These are phyloP conservation scores for Boechera stricta DNA, from an alignment of 345 rosid species.

Conservation along the genomic window DNA sequence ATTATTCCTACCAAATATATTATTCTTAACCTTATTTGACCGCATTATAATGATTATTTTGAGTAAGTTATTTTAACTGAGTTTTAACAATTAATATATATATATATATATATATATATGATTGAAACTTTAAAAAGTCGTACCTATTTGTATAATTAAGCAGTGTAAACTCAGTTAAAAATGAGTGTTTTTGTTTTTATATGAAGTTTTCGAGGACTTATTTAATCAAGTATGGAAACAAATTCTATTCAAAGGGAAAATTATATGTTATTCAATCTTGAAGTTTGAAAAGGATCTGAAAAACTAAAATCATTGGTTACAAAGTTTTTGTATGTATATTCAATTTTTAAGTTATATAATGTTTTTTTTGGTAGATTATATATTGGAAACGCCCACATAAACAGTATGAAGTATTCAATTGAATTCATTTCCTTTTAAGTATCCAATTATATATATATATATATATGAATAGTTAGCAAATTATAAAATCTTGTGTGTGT, in stretches of 20 bases:
- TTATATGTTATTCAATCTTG: background rate
- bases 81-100: background rate
- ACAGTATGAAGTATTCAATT: background rate
- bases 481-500: constrained; percentile 2
- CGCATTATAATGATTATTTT: background rate
- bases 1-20: constrained; percentile 8
- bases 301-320: background rate
- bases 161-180: background rate
- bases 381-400: background rate
- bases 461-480: constrained; percentile 12
- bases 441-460: background rate
- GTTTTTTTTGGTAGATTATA: background rate
- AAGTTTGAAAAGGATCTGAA: background rate
- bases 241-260: background rate
- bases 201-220: background rate
- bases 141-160: background rate
- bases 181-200: background rate
- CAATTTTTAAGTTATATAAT: background rate
- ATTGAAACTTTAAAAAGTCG: constrained; percentile 1
- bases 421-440: background rate
- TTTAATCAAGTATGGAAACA: background rate
- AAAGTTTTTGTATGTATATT: background rate
- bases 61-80: background rate
- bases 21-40: constrained; percentile 8
- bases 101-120: background rate